phyloP scores from a whole-genome alignment of 768 basidiomycete species.

The Phylloporus sp. region DNA sequence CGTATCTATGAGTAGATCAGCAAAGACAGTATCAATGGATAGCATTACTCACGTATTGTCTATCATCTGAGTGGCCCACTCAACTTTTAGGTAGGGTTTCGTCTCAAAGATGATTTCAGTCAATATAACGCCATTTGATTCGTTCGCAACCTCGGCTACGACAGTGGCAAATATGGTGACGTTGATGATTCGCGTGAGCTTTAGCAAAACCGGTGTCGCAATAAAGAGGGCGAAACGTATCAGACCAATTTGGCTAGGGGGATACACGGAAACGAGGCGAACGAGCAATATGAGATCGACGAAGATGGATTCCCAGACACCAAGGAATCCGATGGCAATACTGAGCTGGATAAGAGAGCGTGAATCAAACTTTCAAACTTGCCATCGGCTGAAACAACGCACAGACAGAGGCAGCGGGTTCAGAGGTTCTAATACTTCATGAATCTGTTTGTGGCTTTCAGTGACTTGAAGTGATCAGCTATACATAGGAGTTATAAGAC shows the following conservation, averaged over 20 bases:
- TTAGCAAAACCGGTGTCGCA: slow-evolving; percentile 17
- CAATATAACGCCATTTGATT: slow-evolving; percentile 1
- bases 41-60: slow-evolving; percentile 21
- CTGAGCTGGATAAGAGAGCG: slow-evolving; percentile 5
- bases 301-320: slow-evolving; percentile 21
- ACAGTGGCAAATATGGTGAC: slow-evolving; percentile 19
- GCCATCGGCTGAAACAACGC: not conserved
- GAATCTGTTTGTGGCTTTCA: slow-evolving; percentile 15
- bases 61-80: slow-evolving; percentile 29
- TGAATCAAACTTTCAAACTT: not conserved
- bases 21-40: not conserved
- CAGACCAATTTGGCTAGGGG: slow-evolving; percentile 1
- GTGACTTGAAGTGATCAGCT: not conserved
- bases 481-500: not conserved
- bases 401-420: slow-evolving; percentile 8
- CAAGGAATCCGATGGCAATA: slow-evolving; percentile 20
- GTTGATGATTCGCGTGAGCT: slow-evolving; percentile 22
- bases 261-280: slow-evolving; percentile 23
- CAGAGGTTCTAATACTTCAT: slow-evolving; percentile 20
- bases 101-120: slow-evolving; percentile 6
- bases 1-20: slow-evolving; percentile 4
- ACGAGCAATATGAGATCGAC: slow-evolving; percentile 24
- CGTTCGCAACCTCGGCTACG: slow-evolving; percentile 9
- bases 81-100: slow-evolving; percentile 27
- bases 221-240: slow-evolving; percentile 11